phyloP scores from a whole-genome alignment of 1,139 yeast genomes.

The Saccharomycopsis crataegensis region DNA sequence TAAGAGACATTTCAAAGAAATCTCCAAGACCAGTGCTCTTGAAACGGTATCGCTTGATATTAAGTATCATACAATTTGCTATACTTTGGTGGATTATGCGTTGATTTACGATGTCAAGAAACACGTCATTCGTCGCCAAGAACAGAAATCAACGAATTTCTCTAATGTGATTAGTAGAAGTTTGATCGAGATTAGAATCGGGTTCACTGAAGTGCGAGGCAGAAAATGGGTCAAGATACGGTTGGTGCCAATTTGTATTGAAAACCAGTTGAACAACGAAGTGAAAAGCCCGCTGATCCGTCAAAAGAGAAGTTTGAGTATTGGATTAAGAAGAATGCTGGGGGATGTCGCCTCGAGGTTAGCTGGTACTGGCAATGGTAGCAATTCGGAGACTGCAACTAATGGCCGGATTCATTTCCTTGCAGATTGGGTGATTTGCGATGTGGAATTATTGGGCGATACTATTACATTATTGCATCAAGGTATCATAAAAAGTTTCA shows the following conservation, averaged over 20 bases:
- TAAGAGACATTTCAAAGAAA: neutral
- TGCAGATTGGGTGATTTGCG: slow-evolving; percentile 9
- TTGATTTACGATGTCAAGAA: slow-evolving; percentile 14
- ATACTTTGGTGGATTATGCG: slow-evolving; percentile 4
- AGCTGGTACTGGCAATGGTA: neutral
- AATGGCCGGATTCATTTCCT: slow-evolving; percentile 1
- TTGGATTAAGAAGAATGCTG: slow-evolving; percentile 8
- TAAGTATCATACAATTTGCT: slow-evolving; percentile 11
- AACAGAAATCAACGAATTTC: slow-evolving; percentile 4
- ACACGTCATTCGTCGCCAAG: slow-evolving; percentile 1
- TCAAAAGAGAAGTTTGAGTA: slow-evolving; percentile 9
- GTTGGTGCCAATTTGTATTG: slow-evolving; percentile 15
- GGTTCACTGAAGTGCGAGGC: neutral
- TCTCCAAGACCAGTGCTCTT: neutral
- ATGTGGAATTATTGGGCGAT: slow-evolving; percentile 4
- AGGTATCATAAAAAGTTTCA: slow-evolving; percentile 6
- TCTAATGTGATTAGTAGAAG: slow-evolving; percentile 6
- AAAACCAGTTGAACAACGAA: slow-evolving; percentile 15
- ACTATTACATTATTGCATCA: slow-evolving; percentile 5
- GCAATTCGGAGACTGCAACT: neutral
- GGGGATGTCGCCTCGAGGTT: slow-evolving; percentile 1
- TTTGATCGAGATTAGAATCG: neutral
- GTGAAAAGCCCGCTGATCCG: slow-evolving; percentile 1
- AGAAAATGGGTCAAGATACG: slow-evolving; percentile 2
- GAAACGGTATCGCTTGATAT: slow-evolving; percentile 5